Base-by-base conservation (phyloP, 164 flowering plant species). In the Tetrastigma voinierianum region DNA sequence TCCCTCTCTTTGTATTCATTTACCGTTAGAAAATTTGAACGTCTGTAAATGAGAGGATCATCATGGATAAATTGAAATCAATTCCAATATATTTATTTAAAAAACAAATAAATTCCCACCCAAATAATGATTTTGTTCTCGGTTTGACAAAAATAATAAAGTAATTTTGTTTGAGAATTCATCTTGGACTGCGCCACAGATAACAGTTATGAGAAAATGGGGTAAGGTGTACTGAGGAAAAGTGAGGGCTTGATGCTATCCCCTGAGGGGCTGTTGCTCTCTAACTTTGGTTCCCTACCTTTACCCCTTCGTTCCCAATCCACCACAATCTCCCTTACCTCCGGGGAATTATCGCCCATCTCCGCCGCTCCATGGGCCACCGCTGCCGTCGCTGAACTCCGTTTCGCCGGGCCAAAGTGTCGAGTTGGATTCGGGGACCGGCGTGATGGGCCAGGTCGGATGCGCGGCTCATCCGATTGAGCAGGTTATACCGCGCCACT, bases 401-500 rank as follows among this genome's bases (percentile, higher is more conserved):
- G 66, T 84, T 19, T 64, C 59, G 67, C 98, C 98, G n/a, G 0
- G 47, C 85, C 52, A 84, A 46, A 70, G 85, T 16, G 57, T 95
- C 9, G 97, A n/a, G 99, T n/a, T 95, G 99, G 99, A 90, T 95
- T 73, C n/a, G n/a, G 99, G 99, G n/a, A 95, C 99, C 20, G 98
- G 99, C 67, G 90, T 95, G 6, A 95, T 95, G 99, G 98, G 99
- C 61, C 77, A n/a, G 72, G 9, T 86, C 91, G n/a, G 71, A 95
- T 95, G 99, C 87, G 97, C 77, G n/a, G 56, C 77, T 55, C 99
- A 89, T 72, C 78, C 92, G 49, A 76, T 95, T 72, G 69, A 40
- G 94, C 94, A 64, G 99, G 99, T 75, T 95, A 84, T 84, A 13
- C 84, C n/a, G n/a, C 12, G 72, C 92, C 83, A 92, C 98, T 61